phyloP scores from a whole-genome alignment of 805 yeast species.

The Yarrowia hollandica region DNA sequence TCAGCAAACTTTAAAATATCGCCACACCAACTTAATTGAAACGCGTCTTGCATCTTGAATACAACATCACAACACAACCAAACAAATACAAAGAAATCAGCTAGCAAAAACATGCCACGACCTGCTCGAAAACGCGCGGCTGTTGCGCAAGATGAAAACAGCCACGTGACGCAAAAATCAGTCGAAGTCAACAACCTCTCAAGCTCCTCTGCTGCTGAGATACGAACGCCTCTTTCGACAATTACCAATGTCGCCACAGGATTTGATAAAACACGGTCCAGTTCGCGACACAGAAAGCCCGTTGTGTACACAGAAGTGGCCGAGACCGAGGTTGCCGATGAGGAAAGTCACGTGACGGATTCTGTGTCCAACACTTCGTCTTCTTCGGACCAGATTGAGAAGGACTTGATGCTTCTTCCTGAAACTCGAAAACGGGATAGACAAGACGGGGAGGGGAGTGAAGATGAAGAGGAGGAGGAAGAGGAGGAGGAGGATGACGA shows the following conservation, averaged over 20 bases:
- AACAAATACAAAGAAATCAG: no score
- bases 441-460: background rate
- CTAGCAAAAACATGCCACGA: constrained; percentile 5
- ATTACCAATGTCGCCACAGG: background rate
- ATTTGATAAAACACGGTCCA: background rate
- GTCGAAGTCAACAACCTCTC: no score
- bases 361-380: background rate
- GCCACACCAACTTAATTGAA: background rate
- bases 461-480: background rate
- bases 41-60: background rate
- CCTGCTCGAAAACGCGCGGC: constrained; percentile 15
- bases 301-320: background rate
- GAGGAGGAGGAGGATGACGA: background rate
- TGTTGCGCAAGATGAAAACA: background rate
- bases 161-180: background rate
- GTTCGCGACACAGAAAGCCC: background rate
- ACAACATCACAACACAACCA: background rate
- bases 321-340: background rate
- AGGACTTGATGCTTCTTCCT: constrained; percentile 1
- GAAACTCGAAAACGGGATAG: background rate
- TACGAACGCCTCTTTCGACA: background rate
- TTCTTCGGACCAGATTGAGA: constrained; percentile 6
- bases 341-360: background rate
- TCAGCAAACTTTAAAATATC: no score
- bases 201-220: background rate